Evolutionary conservation across 805 yeast species (phyloP).

Genomic region (Cyberlindnera bimundalis): DNA sequence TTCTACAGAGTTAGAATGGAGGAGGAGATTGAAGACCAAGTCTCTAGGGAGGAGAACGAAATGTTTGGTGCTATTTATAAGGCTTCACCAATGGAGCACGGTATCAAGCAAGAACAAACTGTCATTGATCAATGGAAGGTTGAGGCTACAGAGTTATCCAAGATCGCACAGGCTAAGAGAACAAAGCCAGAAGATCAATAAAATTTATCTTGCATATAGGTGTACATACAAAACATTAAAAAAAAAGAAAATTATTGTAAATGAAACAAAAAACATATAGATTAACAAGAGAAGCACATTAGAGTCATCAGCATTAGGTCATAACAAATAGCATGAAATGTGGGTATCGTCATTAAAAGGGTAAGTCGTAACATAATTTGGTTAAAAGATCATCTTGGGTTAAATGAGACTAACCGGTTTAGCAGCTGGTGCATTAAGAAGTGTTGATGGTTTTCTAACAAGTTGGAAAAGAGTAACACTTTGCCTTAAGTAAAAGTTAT

Average conservation of each 20-base stretch:
- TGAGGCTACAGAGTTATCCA: constrained; percentile 62
- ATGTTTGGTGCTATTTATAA: constrained; percentile 82
- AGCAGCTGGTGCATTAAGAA: not conserved
- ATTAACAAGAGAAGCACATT: no score
- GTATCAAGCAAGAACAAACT: constrained; percentile 67
- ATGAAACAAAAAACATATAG: no score
- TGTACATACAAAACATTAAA: not conserved
- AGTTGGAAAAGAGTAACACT: constrained; percentile 41
- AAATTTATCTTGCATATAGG: not conserved
- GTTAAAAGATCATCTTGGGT: no score
- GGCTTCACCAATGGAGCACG: constrained; percentile 58
- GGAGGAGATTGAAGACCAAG: constrained; percentile 68
- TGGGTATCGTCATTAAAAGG: no score
- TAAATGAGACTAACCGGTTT: no score
- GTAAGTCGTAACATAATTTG: no score
- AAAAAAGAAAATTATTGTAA: no score
- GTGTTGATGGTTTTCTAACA: constrained; percentile 20
- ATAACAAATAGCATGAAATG: no score
- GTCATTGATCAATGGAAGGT: constrained; percentile 70
- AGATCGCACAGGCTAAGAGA: constrained; percentile 21
- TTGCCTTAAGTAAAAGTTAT: constrained; percentile 35
- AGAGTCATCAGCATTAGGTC: no score
- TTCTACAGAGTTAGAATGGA: constrained; percentile 83
- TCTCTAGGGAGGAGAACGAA: constrained; percentile 76
- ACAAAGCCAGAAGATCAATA: constrained; percentile 10